phyloP scores from a whole-genome alignment of 2,329 filamentous ascomycete genomes.

The Trichoderma simmonsii region DNA sequence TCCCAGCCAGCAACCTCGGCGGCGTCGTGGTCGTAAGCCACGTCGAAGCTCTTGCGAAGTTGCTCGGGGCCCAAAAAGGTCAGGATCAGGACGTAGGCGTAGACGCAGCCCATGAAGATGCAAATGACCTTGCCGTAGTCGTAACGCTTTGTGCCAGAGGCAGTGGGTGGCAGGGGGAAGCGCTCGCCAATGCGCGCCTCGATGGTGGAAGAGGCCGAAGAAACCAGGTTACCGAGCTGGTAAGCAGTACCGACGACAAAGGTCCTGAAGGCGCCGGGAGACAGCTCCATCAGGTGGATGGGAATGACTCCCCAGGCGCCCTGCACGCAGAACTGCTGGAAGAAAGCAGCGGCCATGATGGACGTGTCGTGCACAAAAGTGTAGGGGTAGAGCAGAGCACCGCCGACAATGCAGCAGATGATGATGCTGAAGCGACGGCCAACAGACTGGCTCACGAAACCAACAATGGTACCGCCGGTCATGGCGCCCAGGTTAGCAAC shows the following conservation, averaged over 20 bases:
- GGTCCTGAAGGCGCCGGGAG: slow-evolving; percentile 68
- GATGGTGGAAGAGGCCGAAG: slow-evolving; percentile 68
- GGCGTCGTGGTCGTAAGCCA: slow-evolving; percentile 45
- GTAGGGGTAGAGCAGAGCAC: slow-evolving; percentile 80
- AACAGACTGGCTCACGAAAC: slow-evolving; percentile 66
- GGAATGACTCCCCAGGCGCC: slow-evolving; percentile 75
- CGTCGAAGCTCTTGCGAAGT: slow-evolving; percentile 49
- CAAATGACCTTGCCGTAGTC: slow-evolving; percentile 82
- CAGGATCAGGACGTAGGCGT: slow-evolving; percentile 57
- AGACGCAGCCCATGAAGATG: slow-evolving; percentile 89
- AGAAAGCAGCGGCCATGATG: slow-evolving; percentile 78
- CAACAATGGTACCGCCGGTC: slow-evolving; percentile 62
- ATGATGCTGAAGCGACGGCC: slow-evolving; percentile 69
- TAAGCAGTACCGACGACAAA: slow-evolving; percentile 73
- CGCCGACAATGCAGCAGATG: slow-evolving; percentile 60
- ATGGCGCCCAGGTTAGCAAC: slow-evolving; percentile 71
- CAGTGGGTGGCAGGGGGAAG: slow-evolving; percentile 64
- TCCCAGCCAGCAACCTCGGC: slow-evolving; percentile 44
- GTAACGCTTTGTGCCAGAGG: slow-evolving; percentile 52
- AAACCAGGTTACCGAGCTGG: slow-evolving; percentile 74
- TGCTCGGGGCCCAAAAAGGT: slow-evolving; percentile 62
- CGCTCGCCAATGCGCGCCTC: slow-evolving; percentile 71
- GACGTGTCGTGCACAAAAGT: slow-evolving; percentile 61
- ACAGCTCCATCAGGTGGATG: slow-evolving; percentile 75
- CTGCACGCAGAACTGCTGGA: slow-evolving; percentile 76